Evolutionary conservation across 1,284 basidiomycete species (phyloP).

Genomic region (Ustilago tritici): DNA sequence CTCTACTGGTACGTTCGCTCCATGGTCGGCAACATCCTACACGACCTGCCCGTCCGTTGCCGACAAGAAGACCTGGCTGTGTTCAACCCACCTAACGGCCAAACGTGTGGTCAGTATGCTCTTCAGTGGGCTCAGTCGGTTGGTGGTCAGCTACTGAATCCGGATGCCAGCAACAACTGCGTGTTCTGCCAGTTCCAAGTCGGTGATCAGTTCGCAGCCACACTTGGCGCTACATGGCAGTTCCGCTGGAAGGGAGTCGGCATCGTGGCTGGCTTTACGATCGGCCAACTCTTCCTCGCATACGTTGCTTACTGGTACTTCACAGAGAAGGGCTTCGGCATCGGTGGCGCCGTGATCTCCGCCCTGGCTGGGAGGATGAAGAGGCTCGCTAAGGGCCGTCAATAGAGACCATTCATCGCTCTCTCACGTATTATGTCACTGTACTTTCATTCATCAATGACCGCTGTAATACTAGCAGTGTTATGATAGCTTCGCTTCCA

Average conservation of each 20-base stretch:
- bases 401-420: constrained; percentile 6
- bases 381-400: constrained; percentile 22
- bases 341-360: constrained; percentile 34
- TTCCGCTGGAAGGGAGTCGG: constrained; percentile 59
- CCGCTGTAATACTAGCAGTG: no score
- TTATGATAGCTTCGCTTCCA: no score
- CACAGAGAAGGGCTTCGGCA: constrained; percentile 45
- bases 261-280: constrained; percentile 50
- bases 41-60: constrained; percentile 59
- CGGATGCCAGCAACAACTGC: constrained; percentile 34
- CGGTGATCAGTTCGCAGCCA: constrained; percentile 52
- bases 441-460: no score
- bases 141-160: constrained; percentile 52
- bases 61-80: constrained; percentile 46
- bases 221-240: constrained; percentile 43
- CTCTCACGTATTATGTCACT: no score
- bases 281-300: constrained; percentile 43
- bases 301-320: constrained; percentile 58
- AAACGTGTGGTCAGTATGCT: constrained; percentile 56
- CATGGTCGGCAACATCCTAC: constrained; percentile 58
- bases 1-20: constrained; percentile 63
- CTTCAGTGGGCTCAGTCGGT: constrained; percentile 46
- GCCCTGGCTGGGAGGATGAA: constrained; percentile 20
- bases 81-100: constrained; percentile 55
- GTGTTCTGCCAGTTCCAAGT: constrained; percentile 53